Evolutionary conservation across 805 yeast genomes (phyloP).

Genomic region (Diddensiella transvaalensis): DNA sequence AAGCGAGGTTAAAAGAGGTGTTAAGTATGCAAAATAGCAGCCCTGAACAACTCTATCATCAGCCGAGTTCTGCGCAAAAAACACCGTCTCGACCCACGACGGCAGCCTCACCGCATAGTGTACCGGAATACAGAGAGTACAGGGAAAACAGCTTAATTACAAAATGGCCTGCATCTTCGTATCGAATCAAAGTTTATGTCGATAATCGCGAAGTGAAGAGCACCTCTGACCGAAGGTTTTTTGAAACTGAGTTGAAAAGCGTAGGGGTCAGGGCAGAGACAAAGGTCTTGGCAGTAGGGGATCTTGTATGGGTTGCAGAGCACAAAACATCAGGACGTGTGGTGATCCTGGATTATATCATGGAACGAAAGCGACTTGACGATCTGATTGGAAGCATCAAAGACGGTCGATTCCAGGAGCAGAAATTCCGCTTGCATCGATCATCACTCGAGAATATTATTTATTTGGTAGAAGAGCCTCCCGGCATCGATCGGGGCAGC

Average conservation of each 20-base stretch:
- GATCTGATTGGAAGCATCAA: constrained; percentile 78
- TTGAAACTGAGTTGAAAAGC: constrained; percentile 49
- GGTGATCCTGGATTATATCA: constrained; percentile 73
- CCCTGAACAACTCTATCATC: neutral
- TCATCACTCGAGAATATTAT: constrained; percentile 65
- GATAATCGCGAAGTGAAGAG: constrained; percentile 78
- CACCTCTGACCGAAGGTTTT: constrained; percentile 61
- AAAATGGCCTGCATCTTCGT: constrained; percentile 61
- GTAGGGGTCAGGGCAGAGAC: constrained; percentile 51
- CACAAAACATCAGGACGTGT: constrained; percentile 54
- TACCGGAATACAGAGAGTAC: neutral
- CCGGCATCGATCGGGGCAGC: constrained; percentile 37
- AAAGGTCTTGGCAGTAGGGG: constrained; percentile 73
- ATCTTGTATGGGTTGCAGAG: constrained; percentile 83
- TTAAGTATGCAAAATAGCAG: neutral
- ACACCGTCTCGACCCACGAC: neutral
- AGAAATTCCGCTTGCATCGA: constrained; percentile 68
- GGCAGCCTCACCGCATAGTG: neutral
- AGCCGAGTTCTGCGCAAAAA: neutral
- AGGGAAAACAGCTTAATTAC: neutral
- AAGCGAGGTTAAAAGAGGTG: neutral
- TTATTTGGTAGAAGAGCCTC: constrained; percentile 77
- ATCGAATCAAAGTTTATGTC: constrained; percentile 56
- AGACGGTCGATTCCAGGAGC: constrained; percentile 89
- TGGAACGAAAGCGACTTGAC: constrained; percentile 86